Conservation (phyloP, 352 stramenopile species). For the Phytopythium litorale region DNA sequence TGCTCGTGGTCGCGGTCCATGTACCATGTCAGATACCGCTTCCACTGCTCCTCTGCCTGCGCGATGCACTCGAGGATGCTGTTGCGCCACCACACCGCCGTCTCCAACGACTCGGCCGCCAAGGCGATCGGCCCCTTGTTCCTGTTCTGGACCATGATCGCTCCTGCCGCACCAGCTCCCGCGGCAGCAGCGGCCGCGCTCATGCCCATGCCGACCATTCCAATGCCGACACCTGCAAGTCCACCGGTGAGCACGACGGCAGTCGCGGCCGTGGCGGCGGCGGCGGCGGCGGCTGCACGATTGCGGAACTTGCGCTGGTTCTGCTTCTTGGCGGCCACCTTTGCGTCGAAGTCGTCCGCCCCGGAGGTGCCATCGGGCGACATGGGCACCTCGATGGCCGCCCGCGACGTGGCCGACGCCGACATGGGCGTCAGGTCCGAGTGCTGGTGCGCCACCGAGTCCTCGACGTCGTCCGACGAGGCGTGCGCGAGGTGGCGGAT, state of each 20-base stretch:
- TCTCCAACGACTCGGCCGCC: slow-evolving; percentile 79
- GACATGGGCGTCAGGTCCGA: slow-evolving; percentile 18
- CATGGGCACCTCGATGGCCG: slow-evolving; percentile 27
- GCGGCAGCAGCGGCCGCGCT: slow-evolving; percentile 68
- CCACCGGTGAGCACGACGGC: slow-evolving; percentile 77
- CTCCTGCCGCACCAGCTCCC: slow-evolving; percentile 62
- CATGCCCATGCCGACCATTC: slow-evolving; percentile 78
- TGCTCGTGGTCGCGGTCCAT: slow-evolving; percentile 71
- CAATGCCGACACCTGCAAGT: slow-evolving; percentile 71
- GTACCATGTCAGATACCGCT: slow-evolving; percentile 84
- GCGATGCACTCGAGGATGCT: slow-evolving; percentile 83
- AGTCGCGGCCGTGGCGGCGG: slow-evolving; percentile 69
- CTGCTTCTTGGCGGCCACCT: slow-evolving; percentile 38
- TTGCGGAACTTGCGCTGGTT: slow-evolving; percentile 58
- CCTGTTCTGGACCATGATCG: slow-evolving; percentile 67
- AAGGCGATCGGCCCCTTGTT: slow-evolving; percentile 72
- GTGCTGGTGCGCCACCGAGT: slow-evolving; percentile 13
- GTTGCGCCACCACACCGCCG: slow-evolving; percentile 81
- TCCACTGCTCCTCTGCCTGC: slow-evolving; percentile 83
- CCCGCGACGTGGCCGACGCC: slow-evolving; percentile 16
- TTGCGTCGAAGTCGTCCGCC: slow-evolving; percentile 36
- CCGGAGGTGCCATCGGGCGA: slow-evolving; percentile 19
- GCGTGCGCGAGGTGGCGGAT: slow-evolving; percentile 64
- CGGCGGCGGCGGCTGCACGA: slow-evolving; percentile 57
- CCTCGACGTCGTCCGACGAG: slow-evolving; percentile 41